These are phyloP conservation scores for Stachybotrys chartarum DNA, from an alignment of 2,329 filamentous ascomycete species.

Conservation along the genomic window DNA sequence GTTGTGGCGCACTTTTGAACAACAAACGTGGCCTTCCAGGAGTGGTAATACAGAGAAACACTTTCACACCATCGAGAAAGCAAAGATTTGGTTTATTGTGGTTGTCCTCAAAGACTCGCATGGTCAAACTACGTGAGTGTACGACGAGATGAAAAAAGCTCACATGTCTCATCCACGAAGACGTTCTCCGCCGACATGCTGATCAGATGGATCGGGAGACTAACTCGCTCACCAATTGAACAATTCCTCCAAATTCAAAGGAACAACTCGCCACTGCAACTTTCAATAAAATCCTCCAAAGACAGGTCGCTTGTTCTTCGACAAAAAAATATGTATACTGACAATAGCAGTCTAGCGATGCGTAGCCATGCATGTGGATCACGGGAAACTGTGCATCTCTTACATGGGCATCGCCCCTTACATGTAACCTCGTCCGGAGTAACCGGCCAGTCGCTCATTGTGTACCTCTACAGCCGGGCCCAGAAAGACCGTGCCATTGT, in stretches of 20 bases:
- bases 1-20: constrained; percentile 7
- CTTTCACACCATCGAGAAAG: constrained; percentile 11
- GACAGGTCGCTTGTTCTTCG: constrained; percentile 12
- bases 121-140: constrained; percentile 10
- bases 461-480: constrained; percentile 12
- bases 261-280: constrained; percentile 7
- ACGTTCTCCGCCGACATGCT: constrained; percentile 9
- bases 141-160: constrained; percentile 13
- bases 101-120: constrained; percentile 12
- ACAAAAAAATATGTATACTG: constrained; percentile 8
- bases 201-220: constrained; percentile 9
- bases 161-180: constrained; percentile 10
- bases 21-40: constrained; percentile 12
- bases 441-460: too few species aligned
- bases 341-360: constrained; percentile 4
- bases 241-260: constrained; percentile 10
- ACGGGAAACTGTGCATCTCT: constrained; percentile 13
- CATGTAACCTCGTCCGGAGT: too few species aligned
- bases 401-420: background rate
- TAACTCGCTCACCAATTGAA: constrained; percentile 9
- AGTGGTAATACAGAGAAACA: constrained; percentile 11
- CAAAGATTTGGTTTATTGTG: constrained; percentile 19
- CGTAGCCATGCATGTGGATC: constrained; percentile 14
- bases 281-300: constrained; percentile 10
- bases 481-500: constrained; percentile 20